These are phyloP conservation scores for Gossypium rotundifolium DNA, from an alignment of 345 rosid genomes.

Conservation along the genomic window DNA sequence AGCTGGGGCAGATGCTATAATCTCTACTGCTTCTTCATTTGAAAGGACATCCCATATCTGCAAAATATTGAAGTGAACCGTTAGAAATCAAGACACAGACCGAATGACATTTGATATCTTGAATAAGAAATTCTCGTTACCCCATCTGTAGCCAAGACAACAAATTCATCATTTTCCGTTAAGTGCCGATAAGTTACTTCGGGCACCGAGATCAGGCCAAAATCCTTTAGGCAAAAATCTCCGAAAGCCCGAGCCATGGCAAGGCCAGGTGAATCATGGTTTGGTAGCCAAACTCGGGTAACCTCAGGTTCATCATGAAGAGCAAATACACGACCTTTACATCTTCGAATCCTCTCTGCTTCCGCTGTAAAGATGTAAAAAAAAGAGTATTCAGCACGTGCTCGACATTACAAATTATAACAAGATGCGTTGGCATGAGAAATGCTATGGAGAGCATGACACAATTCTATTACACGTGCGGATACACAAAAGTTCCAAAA, in stretches of 20 bases:
- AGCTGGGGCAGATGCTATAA: slow-evolving; percentile 63
- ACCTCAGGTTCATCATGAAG: slow-evolving; percentile 97
- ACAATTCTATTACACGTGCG: not conserved
- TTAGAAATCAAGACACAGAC: not conserved
- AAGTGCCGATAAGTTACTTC: slow-evolving; percentile 62
- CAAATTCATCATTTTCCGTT: slow-evolving; percentile 72
- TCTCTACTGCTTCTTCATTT: slow-evolving; percentile 77
- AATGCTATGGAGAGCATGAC: not conserved
- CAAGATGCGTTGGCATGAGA: not conserved
- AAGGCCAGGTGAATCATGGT: slow-evolving; percentile 89
- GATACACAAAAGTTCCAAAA: not conserved
- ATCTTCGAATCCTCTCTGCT: slow-evolving; percentile 85
- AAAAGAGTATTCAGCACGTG: not conserved
- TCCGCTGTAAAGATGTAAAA: slow-evolving; percentile 46
- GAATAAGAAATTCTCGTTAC: slow-evolving; percentile 29
- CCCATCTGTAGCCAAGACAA: slow-evolving; percentile 98
- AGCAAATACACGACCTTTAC: slow-evolving; percentile 89
- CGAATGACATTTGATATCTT: not conserved
- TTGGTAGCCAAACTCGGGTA: slow-evolving; percentile 93
- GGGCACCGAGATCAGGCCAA: slow-evolving; percentile 94
- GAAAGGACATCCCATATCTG: slow-evolving; percentile 99
- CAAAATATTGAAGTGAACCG: not conserved
- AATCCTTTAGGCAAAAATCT: slow-evolving; percentile 96
- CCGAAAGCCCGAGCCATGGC: slow-evolving; percentile 99
- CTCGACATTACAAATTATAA: not conserved